These are phyloP conservation scores for Bisporella sp. DNA, from an alignment of 2,329 filamentous ascomycete genomes.

Conservation along the genomic window DNA sequence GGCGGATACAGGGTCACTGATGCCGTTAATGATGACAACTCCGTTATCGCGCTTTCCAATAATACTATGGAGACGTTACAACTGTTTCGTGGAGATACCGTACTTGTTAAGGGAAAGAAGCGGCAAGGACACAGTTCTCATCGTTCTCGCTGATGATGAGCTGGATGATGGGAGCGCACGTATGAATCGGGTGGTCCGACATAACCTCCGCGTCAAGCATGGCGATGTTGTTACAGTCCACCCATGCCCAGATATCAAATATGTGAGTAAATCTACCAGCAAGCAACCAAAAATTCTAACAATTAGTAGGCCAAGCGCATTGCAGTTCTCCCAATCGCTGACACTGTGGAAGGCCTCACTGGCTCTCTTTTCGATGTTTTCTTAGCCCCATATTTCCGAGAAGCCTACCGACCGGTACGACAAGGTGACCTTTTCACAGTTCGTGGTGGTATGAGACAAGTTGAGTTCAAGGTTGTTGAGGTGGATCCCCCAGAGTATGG, in stretches of 20 bases:
- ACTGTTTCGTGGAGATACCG: slow-evolving; percentile 97
- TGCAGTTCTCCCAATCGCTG: slow-evolving; percentile 93
- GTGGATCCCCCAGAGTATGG: slow-evolving; percentile 98
- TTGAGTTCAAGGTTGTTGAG: slow-evolving; percentile 99
- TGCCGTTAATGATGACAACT: slow-evolving; percentile 99
- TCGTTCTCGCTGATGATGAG: slow-evolving; percentile 95
- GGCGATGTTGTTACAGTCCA: slow-evolving; percentile 97
- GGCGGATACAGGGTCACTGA: slow-evolving; percentile 73
- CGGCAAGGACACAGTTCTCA: slow-evolving; percentile 97
- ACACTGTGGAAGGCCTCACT: slow-evolving; percentile 95
- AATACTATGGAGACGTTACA: slow-evolving; percentile 98
- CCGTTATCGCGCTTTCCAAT: slow-evolving; percentile 95
- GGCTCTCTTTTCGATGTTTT: slow-evolving; percentile 98
- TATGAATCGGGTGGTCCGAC: slow-evolving; percentile 96
- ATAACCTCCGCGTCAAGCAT: slow-evolving; percentile 97
- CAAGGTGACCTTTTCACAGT: slow-evolving; percentile 98
- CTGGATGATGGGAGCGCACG: slow-evolving; percentile 94
- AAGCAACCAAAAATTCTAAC: not conserved
- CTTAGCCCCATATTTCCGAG: slow-evolving; percentile 98
- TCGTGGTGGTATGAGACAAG: slow-evolving; percentile 95
- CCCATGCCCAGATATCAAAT: slow-evolving; percentile 99
- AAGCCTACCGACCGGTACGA: slow-evolving; percentile 94
- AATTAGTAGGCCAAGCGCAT: slow-evolving; percentile 89
- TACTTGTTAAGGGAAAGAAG: slow-evolving; percentile 98
- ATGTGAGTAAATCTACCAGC: slow-evolving; percentile 56